phyloP scores from a whole-genome alignment of 202 grass and related monocot genomes.

The Cymbopogon flexuosus region DNA sequence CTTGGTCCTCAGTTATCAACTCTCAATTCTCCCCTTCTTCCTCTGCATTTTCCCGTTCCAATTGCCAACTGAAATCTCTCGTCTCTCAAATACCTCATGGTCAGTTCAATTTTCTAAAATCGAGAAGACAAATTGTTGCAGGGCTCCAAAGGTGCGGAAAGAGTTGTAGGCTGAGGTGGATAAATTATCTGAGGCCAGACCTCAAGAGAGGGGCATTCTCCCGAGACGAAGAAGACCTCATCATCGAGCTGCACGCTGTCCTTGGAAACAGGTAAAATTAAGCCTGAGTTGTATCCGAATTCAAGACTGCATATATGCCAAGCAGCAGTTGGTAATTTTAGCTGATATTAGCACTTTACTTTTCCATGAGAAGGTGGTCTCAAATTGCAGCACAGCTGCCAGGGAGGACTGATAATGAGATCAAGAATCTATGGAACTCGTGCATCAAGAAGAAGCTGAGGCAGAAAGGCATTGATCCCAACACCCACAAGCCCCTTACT shows the following conservation, averaged over 20 bases:
- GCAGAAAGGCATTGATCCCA: slow-evolving; percentile 61
- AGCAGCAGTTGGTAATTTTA: slow-evolving; percentile 31
- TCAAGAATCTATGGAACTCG: slow-evolving; percentile 97
- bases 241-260: slow-evolving; percentile 77
- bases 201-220: slow-evolving; percentile 73
- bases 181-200: slow-evolving; percentile 62
- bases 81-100: background rate
- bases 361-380: slow-evolving; percentile 67
- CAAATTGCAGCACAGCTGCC: slow-evolving; percentile 84
- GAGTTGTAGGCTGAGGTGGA: slow-evolving; percentile 62
- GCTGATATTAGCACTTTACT: slow-evolving; percentile 24
- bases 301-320: slow-evolving; percentile 9
- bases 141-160: slow-evolving; percentile 60
- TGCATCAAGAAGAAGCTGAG: slow-evolving; percentile 87
- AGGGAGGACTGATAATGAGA: slow-evolving; percentile 96
- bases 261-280: slow-evolving; percentile 69
- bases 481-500: slow-evolving; percentile 62
- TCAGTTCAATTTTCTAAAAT: slow-evolving; percentile 22
- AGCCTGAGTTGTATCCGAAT: slow-evolving; percentile 18
- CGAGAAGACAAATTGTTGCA: slow-evolving; percentile 35
- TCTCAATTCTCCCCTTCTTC: slow-evolving; percentile 8
- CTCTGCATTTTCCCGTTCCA: slow-evolving; percentile 11
- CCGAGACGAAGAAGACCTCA: slow-evolving; percentile 73
- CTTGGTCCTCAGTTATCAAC: slow-evolving; percentile 8
- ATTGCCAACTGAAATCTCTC: background rate